These are phyloP conservation scores for Breviolum minutum DNA, from an alignment of 73 alveolate species.

Conservation along the genomic window DNA sequence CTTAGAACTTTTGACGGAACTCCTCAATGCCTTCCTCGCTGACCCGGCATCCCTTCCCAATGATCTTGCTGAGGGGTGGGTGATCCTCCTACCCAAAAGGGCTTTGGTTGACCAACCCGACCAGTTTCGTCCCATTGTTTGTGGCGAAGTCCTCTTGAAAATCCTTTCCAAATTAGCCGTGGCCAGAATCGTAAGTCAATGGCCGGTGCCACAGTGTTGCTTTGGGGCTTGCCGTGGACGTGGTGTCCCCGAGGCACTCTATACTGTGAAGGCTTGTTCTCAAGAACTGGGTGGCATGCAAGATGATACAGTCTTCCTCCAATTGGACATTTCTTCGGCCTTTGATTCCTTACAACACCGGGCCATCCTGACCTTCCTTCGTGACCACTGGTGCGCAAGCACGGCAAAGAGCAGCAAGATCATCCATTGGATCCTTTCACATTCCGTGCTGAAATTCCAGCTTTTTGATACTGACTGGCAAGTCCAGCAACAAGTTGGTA, in stretches of 20 bases:
- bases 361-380: neutral
- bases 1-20: neutral
- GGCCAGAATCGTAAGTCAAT: neutral
- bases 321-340: slow-evolving; percentile 2
- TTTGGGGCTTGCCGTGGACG: neutral
- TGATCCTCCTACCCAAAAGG: slow-evolving; percentile 6
- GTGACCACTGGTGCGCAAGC: neutral
- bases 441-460: neutral
- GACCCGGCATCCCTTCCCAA: neutral
- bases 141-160: slow-evolving; percentile 6
- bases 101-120: neutral
- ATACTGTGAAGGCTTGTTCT: neutral
- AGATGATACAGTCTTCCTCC: neutral
- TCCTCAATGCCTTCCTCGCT: neutral
- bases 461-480: neutral
- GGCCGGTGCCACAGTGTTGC: slow-evolving; percentile 3
- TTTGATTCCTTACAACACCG: neutral
- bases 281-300: neutral
- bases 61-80: neutral
- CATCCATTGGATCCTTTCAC: neutral
- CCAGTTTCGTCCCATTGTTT: neutral
- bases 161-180: neutral
- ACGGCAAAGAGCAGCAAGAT: neutral
- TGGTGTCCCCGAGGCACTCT: slow-evolving; percentile 20
- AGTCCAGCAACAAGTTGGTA: neutral